Evolutionary conservation across 768 basidiomycete species (phyloP).

Genomic region (Mycena latifolia): DNA sequence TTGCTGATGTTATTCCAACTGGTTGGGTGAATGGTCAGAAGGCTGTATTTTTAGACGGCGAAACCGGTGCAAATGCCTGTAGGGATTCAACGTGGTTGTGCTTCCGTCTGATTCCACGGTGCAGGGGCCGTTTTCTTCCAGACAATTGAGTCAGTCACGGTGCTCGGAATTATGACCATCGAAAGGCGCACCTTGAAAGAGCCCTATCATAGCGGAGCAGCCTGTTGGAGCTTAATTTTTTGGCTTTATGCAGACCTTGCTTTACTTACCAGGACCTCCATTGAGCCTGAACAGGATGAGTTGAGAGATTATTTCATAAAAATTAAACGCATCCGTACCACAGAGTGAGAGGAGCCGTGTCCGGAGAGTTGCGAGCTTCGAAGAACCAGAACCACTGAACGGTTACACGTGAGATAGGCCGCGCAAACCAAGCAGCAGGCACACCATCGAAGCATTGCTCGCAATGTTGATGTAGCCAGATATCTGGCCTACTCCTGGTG

Average conservation of each 20-base stretch:
- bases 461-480: conserved; percentile 75
- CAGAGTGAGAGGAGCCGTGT: conserved; percentile 61
- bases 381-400: conserved; percentile 67
- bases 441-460: conserved; percentile 69
- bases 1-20: conserved; percentile 66
- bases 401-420: neutral
- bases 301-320: neutral
- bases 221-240: neutral
- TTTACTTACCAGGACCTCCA: neutral
- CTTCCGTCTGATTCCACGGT: conserved; percentile 51
- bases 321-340: conserved; percentile 48
- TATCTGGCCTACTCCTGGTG: conserved; percentile 67
- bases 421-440: conserved; percentile 16
- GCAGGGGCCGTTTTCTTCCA: conserved; percentile 58
- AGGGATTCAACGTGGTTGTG: conserved; percentile 57
- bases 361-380: conserved; percentile 57
- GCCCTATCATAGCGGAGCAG: neutral
- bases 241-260: neutral
- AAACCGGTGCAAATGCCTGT: conserved; percentile 46
- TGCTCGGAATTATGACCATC: neutral
- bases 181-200: neutral
- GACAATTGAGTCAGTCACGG: neutral
- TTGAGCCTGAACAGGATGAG: neutral
- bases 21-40: neutral
- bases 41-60: neutral